Base-by-base conservation (phyloP, 768 basidiomycete genomes). In the Dioszegia aurantiaca region DNA sequence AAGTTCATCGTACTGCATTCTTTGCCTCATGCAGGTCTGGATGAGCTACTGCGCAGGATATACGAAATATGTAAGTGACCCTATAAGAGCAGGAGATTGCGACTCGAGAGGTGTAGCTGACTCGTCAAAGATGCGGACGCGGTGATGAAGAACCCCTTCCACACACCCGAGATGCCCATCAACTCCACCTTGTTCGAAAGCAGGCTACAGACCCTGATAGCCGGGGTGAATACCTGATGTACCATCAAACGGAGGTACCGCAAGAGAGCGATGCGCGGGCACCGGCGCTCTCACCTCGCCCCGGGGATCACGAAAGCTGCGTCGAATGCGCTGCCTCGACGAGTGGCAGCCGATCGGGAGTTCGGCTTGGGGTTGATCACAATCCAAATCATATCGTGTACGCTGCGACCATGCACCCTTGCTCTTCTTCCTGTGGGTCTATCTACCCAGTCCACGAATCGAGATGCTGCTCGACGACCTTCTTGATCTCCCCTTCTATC, bases 101-200 rank as follows among this genome's bases (percentile, higher is more conserved):
- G 21, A 14, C 14, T 33, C 33, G 33, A 33, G 14, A 14, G 33
- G 8, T 14, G 33, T 33, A 24, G 44, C 44, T 31, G 11, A 4
- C 49, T 4, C 40, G 4, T 11, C 28, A 76, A n/a, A n/a, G 75
- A 97, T 75, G 83, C 93, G 0, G 95, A 98, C 72, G 85, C 88
- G 1, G 92, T 92, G 55, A 94, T 97, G 90, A 97, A 98, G 81
- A 97, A 97, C 72, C 95, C 95, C 0, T 99, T 99, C 78, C 91
- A 98, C 77, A 94, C 91, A 4, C 89, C 88, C n/a, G 95, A 98
- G 76, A 99, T 98, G 94, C 95, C 95, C 1, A 92, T 98, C 64
- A 84, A 95, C 45, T 90, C 82, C 42, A 89, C 91, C 66, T 85
- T 84, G 17, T 98, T 98, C 71, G 94, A 98, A 70, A 78, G 41